Base-by-base conservation (phyloP, 2,329 filamentous ascomycete species). In the Colletotrichum chlorophyti region DNA sequence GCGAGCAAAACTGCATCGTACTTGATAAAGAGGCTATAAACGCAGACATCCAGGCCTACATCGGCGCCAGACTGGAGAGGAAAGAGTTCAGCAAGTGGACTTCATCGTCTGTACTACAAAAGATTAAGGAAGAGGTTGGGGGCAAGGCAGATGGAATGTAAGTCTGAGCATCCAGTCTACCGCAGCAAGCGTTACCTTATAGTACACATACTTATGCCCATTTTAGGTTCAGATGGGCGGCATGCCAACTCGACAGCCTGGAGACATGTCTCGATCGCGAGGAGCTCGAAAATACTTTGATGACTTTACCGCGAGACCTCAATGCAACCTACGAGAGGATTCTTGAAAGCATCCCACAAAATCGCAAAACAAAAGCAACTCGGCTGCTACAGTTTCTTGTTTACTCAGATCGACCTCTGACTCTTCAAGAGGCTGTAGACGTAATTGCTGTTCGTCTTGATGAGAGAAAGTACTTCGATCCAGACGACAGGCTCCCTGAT, bases 321-420 rank as follows among this genome's bases (percentile, higher is more conserved):
- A 42, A 51, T 15, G 31, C 19, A 19, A 46, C 40, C 3, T 53
- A 53, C 6, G 6, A 3, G 6, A 15, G 40, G 3, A 31, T 45
- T 7, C 31, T 53, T 4, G 15, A 64, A 40, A 52, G 15, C 11
- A 64, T 66, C 17, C 61, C 64, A 1, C 9, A 17, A 23, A 46
- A 45, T 9, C 27, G 45, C 9, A 61, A 63, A 27, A 40, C 24
- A 14, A 23, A 54, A 12, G 45, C 65, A 9, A 60, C 63, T 2
- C 64, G 65, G 1, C 58, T 70, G 1, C 41, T 65, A 1, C 64
- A 68, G 23, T 69, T 70, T 37, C 53, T 69, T 2, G 27, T 65
- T 1, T 40, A 65, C 27, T 38, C 45, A 1, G 15, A 63, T 14
- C 19, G 50, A 11, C 64, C 67, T 27, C 31, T 69, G 3, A 52